Evolutionary conservation across 2,329 filamentous ascomycete genomes (phyloP).

Genomic region (Tolypocladium amazonense): DNA sequence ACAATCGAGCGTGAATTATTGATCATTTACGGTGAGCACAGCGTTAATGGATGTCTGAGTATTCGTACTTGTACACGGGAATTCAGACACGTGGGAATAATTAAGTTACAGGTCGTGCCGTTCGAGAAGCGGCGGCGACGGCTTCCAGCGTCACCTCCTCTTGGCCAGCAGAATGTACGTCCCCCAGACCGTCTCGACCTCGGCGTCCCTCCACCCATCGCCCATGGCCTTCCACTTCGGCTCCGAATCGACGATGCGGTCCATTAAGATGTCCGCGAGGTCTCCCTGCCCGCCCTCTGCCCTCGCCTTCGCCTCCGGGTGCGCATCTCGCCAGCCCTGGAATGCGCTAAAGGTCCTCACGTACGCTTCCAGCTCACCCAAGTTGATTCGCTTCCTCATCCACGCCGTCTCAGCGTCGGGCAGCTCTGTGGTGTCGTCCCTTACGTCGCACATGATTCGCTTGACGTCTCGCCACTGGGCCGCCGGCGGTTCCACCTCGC

Average conservation of each 20-base stretch:
- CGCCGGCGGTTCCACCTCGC: conserved; percentile 39
- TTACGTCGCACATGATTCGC: conserved; percentile 48
- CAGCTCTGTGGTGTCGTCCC: conserved; percentile 23
- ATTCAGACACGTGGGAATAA: no score
- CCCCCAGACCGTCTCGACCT: conserved; percentile 51
- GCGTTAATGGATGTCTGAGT: background rate
- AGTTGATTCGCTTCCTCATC: conserved; percentile 40
- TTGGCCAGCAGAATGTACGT: conserved; percentile 48
- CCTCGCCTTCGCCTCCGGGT: conserved; percentile 37
- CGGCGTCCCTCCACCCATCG: conserved; percentile 38
- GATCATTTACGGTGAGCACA: background rate
- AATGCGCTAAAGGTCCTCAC: conserved; percentile 49
- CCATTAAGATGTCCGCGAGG: conserved; percentile 51
- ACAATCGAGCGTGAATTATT: background rate
- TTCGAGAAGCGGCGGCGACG: background rate
- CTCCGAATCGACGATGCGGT: conserved; percentile 43
- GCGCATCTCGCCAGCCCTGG: conserved; percentile 45
- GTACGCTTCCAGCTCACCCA: conserved; percentile 52
- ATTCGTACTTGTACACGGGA: no score
- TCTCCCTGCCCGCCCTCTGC: conserved; percentile 48
- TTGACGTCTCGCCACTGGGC: conserved; percentile 40
- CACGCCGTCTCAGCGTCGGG: conserved; percentile 27
- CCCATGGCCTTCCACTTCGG: conserved; percentile 38
- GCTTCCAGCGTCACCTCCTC: conserved; percentile 13
- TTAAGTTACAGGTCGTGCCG: no score